Evolutionary conservation across 805 yeast species (phyloP).

Genomic region (Kluyveromyces lactis): DNA sequence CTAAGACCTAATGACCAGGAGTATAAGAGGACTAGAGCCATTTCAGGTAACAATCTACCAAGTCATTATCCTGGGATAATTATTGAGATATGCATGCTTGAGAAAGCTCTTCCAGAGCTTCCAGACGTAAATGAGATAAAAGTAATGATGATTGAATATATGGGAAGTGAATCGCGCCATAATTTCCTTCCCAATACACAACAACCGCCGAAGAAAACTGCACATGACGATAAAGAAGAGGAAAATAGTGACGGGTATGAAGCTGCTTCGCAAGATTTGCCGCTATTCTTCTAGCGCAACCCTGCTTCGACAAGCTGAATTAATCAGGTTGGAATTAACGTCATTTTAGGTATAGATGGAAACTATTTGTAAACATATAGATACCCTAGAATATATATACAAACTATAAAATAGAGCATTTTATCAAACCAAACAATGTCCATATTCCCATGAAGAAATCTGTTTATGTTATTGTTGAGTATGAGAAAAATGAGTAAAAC

Average conservation of each 20-base stretch:
- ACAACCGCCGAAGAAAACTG: too few relatives aligned
- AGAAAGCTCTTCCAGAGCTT: slow-evolving; percentile 24
- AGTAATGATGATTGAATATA: slow-evolving; percentile 6
- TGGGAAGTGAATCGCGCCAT: neutral
- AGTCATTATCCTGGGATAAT: slow-evolving; percentile 35
- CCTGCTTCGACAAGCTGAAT: too few relatives aligned
- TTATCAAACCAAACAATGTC: too few relatives aligned
- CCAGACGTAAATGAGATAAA: slow-evolving; percentile 18
- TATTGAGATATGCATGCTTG: slow-evolving; percentile 31
- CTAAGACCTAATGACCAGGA: slow-evolving; percentile 18
- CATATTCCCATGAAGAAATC: too few relatives aligned
- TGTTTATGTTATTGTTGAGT: too few relatives aligned
- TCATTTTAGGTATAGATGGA: too few relatives aligned
- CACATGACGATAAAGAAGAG: too few relatives aligned
- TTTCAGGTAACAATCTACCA: slow-evolving; percentile 16
- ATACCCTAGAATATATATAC: too few relatives aligned
- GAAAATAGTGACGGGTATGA: neutral
- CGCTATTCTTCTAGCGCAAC: neutral
- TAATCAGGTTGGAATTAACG: too few relatives aligned
- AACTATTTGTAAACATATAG: too few relatives aligned
- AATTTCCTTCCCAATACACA: too few relatives aligned
- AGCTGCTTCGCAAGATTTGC: neutral
- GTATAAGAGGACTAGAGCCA: slow-evolving; percentile 3
- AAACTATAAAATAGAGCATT: slow-evolving; percentile 1
- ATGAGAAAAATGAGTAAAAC: too few relatives aligned